These are phyloP conservation scores for Macrolepiota dolichaula DNA, from an alignment of 768 basidiomycete genomes.

Conservation along the genomic window DNA sequence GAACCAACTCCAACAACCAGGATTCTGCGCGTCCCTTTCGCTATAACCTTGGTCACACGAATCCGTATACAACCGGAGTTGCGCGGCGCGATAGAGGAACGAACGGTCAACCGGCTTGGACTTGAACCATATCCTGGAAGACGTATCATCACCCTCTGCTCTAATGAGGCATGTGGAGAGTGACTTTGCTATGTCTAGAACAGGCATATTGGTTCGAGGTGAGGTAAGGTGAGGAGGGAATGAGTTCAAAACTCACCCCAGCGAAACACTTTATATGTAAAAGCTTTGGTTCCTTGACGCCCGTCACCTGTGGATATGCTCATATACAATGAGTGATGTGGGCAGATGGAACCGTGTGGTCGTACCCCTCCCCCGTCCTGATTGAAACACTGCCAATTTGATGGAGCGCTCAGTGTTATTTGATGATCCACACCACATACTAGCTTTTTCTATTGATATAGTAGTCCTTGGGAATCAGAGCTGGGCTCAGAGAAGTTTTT, in stretches of 20 bases:
- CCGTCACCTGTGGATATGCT: too few species aligned
- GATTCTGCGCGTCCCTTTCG: background rate
- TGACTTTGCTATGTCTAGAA: constrained; percentile 17
- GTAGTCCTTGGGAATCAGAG: too few species aligned
- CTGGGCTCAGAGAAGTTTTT: too few species aligned
- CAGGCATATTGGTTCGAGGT: constrained; percentile 10
- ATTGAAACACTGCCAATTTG: too few species aligned
- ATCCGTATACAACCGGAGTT: constrained; percentile 21
- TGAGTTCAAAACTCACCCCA: background rate
- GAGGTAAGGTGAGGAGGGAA: background rate
- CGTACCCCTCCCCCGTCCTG: too few species aligned
- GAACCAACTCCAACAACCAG: constrained; percentile 19
- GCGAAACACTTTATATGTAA: too few species aligned
- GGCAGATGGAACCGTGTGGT: too few species aligned
- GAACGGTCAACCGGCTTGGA: constrained; percentile 17
- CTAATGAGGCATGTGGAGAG: constrained; percentile 8
- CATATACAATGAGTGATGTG: too few species aligned
- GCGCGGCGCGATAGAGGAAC: constrained; percentile 19
- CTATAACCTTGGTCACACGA: constrained; percentile 20
- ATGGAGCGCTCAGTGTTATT: too few species aligned
- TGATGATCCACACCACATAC: too few species aligned
- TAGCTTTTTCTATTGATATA: too few species aligned
- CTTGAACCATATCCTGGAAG: constrained; percentile 23
- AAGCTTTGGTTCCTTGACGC: too few species aligned
- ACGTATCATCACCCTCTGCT: constrained; percentile 8